Percentiles rank a stretch among this genome's conserved stretches.
phyloP scores from a whole-genome alignment of 1,284 basidiomycete genomes.

The Malassezia sympodialis region DNA sequence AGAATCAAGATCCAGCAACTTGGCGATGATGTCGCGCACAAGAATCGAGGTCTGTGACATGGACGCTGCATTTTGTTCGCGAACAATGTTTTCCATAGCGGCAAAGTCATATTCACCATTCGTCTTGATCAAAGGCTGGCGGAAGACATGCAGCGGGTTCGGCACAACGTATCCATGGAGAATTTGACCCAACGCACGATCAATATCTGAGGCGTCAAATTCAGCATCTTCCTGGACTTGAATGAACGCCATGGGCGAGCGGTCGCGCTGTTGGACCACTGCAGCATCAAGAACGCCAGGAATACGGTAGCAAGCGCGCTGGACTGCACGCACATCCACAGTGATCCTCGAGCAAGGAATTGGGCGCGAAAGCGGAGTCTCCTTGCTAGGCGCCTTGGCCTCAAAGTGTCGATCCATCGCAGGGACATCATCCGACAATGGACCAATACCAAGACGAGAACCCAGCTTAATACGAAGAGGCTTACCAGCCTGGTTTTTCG shows the following conservation, averaged over 20 bases:
- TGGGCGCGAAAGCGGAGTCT: slow-evolving; percentile 42
- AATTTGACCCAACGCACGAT: slow-evolving; percentile 45
- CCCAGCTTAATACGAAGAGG: slow-evolving; percentile 48
- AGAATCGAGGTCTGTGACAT: slow-evolving; percentile 45
- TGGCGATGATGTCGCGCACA: slow-evolving; percentile 45
- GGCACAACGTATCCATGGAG: slow-evolving; percentile 47
- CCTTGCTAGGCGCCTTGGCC: slow-evolving; percentile 43
- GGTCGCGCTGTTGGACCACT: slow-evolving; percentile 44
- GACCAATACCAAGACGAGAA: slow-evolving; percentile 43
- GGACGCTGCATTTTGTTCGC: slow-evolving; percentile 43
- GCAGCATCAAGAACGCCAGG: slow-evolving; percentile 47
- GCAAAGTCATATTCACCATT: slow-evolving; percentile 45
- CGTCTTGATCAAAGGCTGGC: slow-evolving; percentile 43
- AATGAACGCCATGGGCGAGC: slow-evolving; percentile 46
- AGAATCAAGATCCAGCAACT: slow-evolving; percentile 44
- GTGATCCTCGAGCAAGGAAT: slow-evolving; percentile 45
- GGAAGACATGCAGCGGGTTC: slow-evolving; percentile 48
- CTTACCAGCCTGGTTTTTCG: slow-evolving; percentile 48
- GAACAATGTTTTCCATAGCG: slow-evolving; percentile 47
- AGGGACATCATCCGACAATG: slow-evolving; percentile 44
- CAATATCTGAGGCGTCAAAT: slow-evolving; percentile 47
- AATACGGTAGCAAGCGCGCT: slow-evolving; percentile 47
- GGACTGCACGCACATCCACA: slow-evolving; percentile 45
- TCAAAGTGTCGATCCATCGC: slow-evolving; percentile 47
- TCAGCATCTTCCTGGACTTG: slow-evolving; percentile 47